Conservation (phyloP, 192 early-diverging fungal species). For the Bifiguratus adelaidae region DNA sequence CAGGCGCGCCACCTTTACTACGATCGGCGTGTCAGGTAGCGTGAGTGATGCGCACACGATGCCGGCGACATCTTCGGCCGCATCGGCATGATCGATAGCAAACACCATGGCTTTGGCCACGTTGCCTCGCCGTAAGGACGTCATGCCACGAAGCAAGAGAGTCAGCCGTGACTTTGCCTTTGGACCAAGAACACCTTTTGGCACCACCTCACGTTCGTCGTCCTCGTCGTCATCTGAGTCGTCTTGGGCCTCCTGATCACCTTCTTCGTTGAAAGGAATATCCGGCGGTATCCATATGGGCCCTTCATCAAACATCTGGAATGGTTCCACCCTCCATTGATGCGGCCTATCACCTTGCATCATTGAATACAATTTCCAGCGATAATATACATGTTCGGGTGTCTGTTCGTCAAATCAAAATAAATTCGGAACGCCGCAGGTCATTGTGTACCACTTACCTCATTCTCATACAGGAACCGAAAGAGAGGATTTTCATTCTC, state of each 20-base stretch:
- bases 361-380: conserved; percentile 86
- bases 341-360: conserved; percentile 69
- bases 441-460: conserved; percentile 26
- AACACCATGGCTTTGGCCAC: conserved; percentile 79
- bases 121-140: conserved; percentile 30
- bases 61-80: conserved; percentile 66
- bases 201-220: conserved; percentile 23
- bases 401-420: conserved; percentile 21
- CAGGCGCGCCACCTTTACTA: conserved; percentile 61
- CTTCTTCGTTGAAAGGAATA: conserved; percentile 55
- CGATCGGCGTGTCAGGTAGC: conserved; percentile 38
- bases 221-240: conserved; percentile 42
- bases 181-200: conserved; percentile 33
- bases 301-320: conserved; percentile 79
- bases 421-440: not conserved
- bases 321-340: conserved; percentile 67
- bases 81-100: conserved; percentile 73
- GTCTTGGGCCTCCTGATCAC: conserved; percentile 17
- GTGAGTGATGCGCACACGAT: conserved; percentile 51
- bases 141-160: conserved; percentile 25
- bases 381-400: conserved; percentile 78
- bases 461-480: conserved; percentile 59
- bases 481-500: conserved; percentile 56
- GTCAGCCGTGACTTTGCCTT: conserved; percentile 33
- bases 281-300: conserved; percentile 81